Conservation (phyloP, 805 yeast genomes). For the Metschnikowia anglica region DNA sequence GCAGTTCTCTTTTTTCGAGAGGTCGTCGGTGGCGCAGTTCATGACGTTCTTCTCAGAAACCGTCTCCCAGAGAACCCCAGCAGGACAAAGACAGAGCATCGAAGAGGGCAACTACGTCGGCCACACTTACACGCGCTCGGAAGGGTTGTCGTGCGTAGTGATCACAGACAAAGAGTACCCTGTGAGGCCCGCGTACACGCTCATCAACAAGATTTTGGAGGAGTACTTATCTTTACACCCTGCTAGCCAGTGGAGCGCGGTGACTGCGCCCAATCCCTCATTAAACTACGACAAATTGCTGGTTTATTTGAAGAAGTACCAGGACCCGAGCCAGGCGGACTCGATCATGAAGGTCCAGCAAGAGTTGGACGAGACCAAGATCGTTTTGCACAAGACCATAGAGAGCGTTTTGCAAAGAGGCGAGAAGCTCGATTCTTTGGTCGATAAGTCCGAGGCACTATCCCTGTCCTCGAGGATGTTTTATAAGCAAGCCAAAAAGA, state of each 20-base stretch:
- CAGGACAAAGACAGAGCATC: constrained; percentile 91
- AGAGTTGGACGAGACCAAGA: constrained; percentile 96
- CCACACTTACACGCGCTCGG: constrained; percentile 85
- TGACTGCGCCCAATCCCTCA: constrained; percentile 45
- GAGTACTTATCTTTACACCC: constrained; percentile 87
- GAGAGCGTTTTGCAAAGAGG: constrained; percentile 94
- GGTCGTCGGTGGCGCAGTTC: constrained; percentile 79
- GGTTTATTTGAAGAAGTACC: constrained; percentile 75
- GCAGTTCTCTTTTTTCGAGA: constrained; percentile 86
- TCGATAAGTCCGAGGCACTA: constrained; percentile 92
- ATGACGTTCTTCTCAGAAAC: constrained; percentile 94
- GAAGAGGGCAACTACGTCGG: constrained; percentile 91
- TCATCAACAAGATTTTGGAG: constrained; percentile 85
- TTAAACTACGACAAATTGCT: constrained; percentile 62
- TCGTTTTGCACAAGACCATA: constrained; percentile 92
- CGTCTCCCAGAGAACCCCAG: constrained; percentile 79
- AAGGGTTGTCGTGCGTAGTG: constrained; percentile 88
- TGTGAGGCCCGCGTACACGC: constrained; percentile 91
- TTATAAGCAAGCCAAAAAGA: constrained; percentile 93
- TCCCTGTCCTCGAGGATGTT: constrained; percentile 88
- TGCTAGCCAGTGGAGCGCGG: constrained; percentile 59
- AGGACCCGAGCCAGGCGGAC: constrained; percentile 96
- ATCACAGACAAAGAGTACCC: constrained; percentile 96
- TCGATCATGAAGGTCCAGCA: constrained; percentile 96
- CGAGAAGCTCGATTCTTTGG: constrained; percentile 89